These are phyloP conservation scores for Elongisporangium prolatum DNA, from an alignment of 352 stramenopile species.

Conservation along the genomic window DNA sequence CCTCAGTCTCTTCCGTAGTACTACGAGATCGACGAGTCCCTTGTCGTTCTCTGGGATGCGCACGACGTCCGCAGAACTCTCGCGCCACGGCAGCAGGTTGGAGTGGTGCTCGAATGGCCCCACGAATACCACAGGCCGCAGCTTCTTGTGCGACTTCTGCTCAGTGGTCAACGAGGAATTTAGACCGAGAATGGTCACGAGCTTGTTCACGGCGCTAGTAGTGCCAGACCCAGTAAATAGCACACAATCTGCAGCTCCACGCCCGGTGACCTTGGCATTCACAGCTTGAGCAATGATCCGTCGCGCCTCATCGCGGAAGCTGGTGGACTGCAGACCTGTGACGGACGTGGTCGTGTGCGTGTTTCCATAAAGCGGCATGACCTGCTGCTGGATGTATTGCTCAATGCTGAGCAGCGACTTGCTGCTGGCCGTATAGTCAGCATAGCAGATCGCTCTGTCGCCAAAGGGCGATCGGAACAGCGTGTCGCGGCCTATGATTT, in stretches of 20 bases:
- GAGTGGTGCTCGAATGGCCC: conserved; percentile 97
- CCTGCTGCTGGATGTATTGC: conserved; percentile 80
- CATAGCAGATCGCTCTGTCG: conserved; percentile 84
- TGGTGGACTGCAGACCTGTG: conserved; percentile 83
- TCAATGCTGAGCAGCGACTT: conserved; percentile 88
- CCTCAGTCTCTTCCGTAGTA: conserved; percentile 46
- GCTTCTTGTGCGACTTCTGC: conserved; percentile 11
- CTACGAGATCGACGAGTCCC: conserved; percentile 47
- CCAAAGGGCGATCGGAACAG: conserved; percentile 73
- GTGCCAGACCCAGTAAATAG: conserved; percentile 91
- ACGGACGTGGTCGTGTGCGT: conserved; percentile 93
- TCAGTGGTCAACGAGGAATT: conserved; percentile 13
- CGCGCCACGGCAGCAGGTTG: conserved; percentile 96
- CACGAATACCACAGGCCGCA: conserved; percentile 86
- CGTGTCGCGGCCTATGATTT: conserved; percentile 38
- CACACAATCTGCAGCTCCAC: conserved; percentile 90
- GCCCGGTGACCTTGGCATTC: conserved; percentile 87
- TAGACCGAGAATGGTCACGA: conserved; percentile 73
- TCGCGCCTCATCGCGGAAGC: conserved; percentile 93
- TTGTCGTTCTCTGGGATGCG: conserved; percentile 50
- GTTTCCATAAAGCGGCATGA: conserved; percentile 95
- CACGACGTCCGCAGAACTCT: conserved; percentile 86
- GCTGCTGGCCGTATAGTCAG: conserved; percentile 93
- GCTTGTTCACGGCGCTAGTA: conserved; percentile 80
- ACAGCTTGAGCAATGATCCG: conserved; percentile 92